Evolutionary conservation across 495 filamentous ascomycete genomes (phyloP).

Genomic region (Lentithecium fluviatile): DNA sequence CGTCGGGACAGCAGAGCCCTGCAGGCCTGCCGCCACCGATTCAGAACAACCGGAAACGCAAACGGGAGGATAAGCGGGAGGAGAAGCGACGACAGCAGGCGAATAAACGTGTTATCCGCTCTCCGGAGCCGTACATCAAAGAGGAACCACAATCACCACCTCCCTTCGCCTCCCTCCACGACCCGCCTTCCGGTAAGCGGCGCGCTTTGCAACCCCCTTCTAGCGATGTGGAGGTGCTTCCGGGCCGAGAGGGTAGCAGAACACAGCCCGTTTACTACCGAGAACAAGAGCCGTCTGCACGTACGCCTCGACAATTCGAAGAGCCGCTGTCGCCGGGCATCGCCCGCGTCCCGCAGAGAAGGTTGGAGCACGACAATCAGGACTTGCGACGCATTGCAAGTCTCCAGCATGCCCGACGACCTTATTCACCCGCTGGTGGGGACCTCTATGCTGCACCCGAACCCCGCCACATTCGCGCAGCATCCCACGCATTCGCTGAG

Average conservation of each 20-base stretch:
- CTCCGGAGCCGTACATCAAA: slow-evolving; percentile 68
- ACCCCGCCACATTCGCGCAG: slow-evolving; percentile 48
- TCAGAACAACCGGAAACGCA: slow-evolving; percentile 27
- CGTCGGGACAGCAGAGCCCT: slow-evolving; percentile 30
- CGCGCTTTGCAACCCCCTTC: slow-evolving; percentile 54
- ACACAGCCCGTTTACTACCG: slow-evolving; percentile 31
- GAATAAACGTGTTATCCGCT: slow-evolving; percentile 36
- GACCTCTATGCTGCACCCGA: slow-evolving; percentile 24
- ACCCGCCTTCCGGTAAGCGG: slow-evolving; percentile 42
- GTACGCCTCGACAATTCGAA: slow-evolving; percentile 36
- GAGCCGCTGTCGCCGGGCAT: slow-evolving; percentile 44
- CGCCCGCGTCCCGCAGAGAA: slow-evolving; percentile 44
- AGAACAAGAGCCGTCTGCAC: slow-evolving; percentile 28
- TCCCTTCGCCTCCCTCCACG: slow-evolving; percentile 50
- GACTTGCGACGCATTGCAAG: slow-evolving; percentile 63
- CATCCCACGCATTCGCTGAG: slow-evolving; percentile 62
- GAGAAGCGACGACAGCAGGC: slow-evolving; percentile 52
- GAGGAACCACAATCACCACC: slow-evolving; percentile 83
- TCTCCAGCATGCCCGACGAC: slow-evolving; percentile 46
- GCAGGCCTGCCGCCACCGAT: slow-evolving; percentile 12
- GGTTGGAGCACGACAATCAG: slow-evolving; percentile 52
- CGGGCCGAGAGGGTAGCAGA: slow-evolving; percentile 45
- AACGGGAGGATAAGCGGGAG: slow-evolving; percentile 34
- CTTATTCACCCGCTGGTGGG: slow-evolving; percentile 41
- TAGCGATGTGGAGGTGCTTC: slow-evolving; percentile 47